A percentile compares a stretch with the other conserved stretches of the same genome.
These are phyloP conservation scores for Phaeosphaeriaceae sp. DNA, from an alignment of 2,329 filamentous ascomycete genomes.

Conservation along the genomic window DNA sequence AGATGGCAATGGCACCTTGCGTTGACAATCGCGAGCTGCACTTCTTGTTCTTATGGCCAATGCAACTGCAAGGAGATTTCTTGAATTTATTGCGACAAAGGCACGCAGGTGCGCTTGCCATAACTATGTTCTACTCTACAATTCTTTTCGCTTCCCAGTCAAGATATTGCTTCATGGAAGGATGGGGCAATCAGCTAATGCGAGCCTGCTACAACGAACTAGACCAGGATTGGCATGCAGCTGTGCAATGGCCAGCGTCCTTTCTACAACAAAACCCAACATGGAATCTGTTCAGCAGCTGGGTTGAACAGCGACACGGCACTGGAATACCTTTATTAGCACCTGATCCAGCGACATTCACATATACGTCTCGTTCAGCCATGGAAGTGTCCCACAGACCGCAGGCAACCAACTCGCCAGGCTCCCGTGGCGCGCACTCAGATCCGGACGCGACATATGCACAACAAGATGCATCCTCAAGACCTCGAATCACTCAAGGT, in stretches of 20 bases:
- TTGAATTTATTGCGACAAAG: constrained; percentile 37
- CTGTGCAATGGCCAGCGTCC: constrained; percentile 35
- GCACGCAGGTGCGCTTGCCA: constrained; percentile 44
- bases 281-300: constrained; percentile 10
- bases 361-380: background rate
- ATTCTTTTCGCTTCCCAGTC: constrained; percentile 43
- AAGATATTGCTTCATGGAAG: constrained; percentile 50
- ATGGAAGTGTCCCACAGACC: too few relatives aligned
- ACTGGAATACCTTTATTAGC: background rate
- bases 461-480: background rate
- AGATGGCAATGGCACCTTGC: constrained; percentile 27
- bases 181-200: constrained; percentile 41
- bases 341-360: background rate
- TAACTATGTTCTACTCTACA: constrained; percentile 50
- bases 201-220: constrained; percentile 26
- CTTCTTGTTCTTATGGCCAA: constrained; percentile 49
- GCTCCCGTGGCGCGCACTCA: background rate
- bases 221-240: constrained; percentile 32
- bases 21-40: constrained; percentile 44
- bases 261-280: constrained; percentile 19
- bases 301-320: background rate
- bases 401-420: background rate
- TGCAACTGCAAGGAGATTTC: constrained; percentile 43
- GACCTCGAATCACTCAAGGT: background rate
- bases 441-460: background rate